Evolutionary conservation across 164 flowering plant genomes (phyloP).

Genomic region (Aristolochia californica): DNA sequence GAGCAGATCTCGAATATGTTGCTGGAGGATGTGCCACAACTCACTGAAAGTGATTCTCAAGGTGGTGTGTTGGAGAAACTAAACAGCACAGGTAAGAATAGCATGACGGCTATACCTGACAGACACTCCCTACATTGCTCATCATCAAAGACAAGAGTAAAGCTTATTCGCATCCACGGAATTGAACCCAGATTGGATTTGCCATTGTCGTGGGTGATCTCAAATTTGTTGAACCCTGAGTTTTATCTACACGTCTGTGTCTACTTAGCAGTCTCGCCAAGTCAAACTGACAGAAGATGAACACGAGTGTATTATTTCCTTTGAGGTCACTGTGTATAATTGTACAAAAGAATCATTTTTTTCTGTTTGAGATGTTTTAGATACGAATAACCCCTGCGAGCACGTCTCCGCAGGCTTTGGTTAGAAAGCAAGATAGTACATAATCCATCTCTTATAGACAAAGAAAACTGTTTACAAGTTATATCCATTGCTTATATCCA

Average conservation of each 20-base stretch:
- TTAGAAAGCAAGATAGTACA: no score
- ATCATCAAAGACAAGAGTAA: constrained; percentile 32
- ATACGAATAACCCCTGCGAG: no score
- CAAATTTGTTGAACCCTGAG: constrained; percentile 80
- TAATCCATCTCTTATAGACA: no score
- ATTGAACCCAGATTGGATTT: constrained; percentile 75
- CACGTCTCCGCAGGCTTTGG: no score
- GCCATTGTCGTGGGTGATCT: constrained; percentile 85
- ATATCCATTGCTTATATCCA: no score
- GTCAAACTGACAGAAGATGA: constrained; percentile 8
- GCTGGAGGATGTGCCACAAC: constrained; percentile 20
- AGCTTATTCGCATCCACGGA: constrained; percentile 83
- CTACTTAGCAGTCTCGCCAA: constrained; percentile 30
- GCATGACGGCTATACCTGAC: constrained; percentile 13
- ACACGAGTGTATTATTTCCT: neutral
- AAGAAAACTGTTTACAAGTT: no score
- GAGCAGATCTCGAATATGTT: constrained; percentile 20
- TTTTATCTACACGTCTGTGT: constrained; percentile 80
- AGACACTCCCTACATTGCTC: constrained; percentile 6
- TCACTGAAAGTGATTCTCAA: constrained; percentile 4
- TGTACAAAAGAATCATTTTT: no score
- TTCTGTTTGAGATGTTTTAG: no score
- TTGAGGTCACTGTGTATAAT: neutral
- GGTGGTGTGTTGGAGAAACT: constrained; percentile 16
- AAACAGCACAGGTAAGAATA: constrained; percentile 9